Base-by-base conservation (phyloP, 2,329 filamentous ascomycete genomes). In the Parafenestella ontariensis region DNA sequence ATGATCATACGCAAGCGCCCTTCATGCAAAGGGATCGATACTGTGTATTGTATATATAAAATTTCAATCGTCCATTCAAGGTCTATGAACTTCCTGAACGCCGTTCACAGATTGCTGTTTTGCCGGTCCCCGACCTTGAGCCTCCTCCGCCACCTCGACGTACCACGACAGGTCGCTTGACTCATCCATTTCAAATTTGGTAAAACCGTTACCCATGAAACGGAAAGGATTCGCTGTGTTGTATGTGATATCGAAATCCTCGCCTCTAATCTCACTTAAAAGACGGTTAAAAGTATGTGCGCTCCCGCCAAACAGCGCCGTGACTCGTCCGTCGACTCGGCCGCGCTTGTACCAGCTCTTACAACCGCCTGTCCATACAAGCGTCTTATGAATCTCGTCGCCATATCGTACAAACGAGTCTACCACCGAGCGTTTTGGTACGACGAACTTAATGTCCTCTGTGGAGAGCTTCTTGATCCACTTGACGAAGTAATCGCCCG, bases 121-220 rank as follows among this genome's bases (percentile, higher is more conserved):
- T 10, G 58, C 44, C 17, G 61, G 63, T 7, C 63, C 63, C 20
- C 59, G 57, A 1, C 59, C 61, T 45, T 61, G 63, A 5, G 59
- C 61, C 37, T 66, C 63, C 48, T 66, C 63, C 1, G 63, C 57
- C 17, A 66, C 58, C 46, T 62, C 64, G 13, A 64, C 62, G 31
- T 66, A 66, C 58, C 58, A 66, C 4, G 58, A 60, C 11, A 66
- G 39, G 56, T 70, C 67, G 54, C 70, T 70, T 23, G 63, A 71
- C 17, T 72, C 71, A 13, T 76, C 66, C 64, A 75, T 69, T 58
- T 81, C 77, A 52, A 69, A 70, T 34, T 68, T 66, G 1, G 78
- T 78, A 56, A 79, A 78, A 1, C 81, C 80, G 64, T 82, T 82
- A 0, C 80, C 81, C 78, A 83, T 76, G 57, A 81, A 81, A 23